Evolutionary conservation across 495 filamentous ascomycete species (phyloP), one percentile per base, ranked within the genome.

Genomic region (Pyrenula aspistea): DNA sequence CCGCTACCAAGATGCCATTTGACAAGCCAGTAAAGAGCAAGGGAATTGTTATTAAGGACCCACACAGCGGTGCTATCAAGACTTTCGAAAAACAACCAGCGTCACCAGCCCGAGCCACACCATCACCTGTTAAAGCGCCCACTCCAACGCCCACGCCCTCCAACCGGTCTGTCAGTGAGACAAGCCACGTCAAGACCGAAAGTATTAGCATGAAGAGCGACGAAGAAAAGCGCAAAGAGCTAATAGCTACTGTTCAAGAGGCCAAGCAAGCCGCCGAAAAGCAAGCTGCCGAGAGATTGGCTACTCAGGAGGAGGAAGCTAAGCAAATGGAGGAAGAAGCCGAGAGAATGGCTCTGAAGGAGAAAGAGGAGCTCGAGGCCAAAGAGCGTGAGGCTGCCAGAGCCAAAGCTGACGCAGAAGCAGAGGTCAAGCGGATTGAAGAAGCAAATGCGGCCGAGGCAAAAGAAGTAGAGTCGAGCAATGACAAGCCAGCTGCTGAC

Each of bases 31-130:
- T 71, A 2, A 86, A 82, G 66, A 86, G 83, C 69, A 86, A 76
- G 61, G 75, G 83, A 1, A 84, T 95, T 53, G 73, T 82, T 47
- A 94, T 96, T 73, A 91, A 87, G 73, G 83, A 89, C 59, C 75
- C 86, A 1, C 75, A 82, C 49, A 90, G 87, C 55, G 86, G 88
- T 65, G 79, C 65, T 20, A 70, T 85, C 23, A 77, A 77, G 61
- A 77, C 72, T 20, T 83, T 85, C 59, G 73, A 77, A 61, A 83
- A 81, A 70, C 64, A 63, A 63, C 71, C 72, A 24, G 75, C 77
- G 1, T 80, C 80, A 20, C 81, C 81, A 22, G 76, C 79, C 49
- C 76, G 75, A 51, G 71, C 71, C 20, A 78, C 77, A 59, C 77
- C 73, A 52, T 77, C 79, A 31, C 82, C 82, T 0, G 77, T 83